phyloP scores from a whole-genome alignment of 2,329 filamentous ascomycete genomes.

The Ilyonectria sp. region DNA sequence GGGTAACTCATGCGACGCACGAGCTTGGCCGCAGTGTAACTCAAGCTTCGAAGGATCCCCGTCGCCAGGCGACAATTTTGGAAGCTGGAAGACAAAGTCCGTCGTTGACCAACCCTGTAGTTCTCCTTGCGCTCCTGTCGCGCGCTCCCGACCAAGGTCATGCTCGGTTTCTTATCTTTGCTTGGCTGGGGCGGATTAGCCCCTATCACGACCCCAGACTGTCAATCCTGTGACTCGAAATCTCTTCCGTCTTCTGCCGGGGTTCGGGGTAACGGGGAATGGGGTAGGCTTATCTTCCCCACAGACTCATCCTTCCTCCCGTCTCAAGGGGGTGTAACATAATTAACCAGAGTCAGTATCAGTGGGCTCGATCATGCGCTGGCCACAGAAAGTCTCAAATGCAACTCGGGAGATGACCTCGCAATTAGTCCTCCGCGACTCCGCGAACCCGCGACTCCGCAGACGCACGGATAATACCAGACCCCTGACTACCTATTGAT shows the following conservation, averaged over 20 bases:
- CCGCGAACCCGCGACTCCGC: conserved; percentile 26
- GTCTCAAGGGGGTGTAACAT: conserved; percentile 21
- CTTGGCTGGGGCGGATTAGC: conserved; percentile 18
- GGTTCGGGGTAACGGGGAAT: conserved; percentile 36
- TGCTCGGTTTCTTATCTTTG: conserved; percentile 42
- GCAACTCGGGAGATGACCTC: conserved; percentile 5
- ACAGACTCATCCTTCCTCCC: conserved; percentile 38
- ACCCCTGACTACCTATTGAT: conserved; percentile 14
- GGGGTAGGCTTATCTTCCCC: conserved; percentile 48
- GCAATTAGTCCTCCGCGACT: conserved; percentile 10
- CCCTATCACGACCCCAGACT: conserved; percentile 45
- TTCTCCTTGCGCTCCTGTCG: conserved; percentile 21
- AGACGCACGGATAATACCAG: conserved; percentile 25
- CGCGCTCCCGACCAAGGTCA: conserved; percentile 18
- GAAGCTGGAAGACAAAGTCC: conserved; percentile 24
- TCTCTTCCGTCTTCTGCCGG: conserved; percentile 40
- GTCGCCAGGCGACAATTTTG: conserved; percentile 22
- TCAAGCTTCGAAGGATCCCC: conserved; percentile 20
- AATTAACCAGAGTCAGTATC: conserved; percentile 19
- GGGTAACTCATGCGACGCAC: conserved; percentile 36
- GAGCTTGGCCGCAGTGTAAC: conserved; percentile 32
- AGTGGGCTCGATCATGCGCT: conserved; percentile 22
- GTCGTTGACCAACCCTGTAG: conserved; percentile 22
- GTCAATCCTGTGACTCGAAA: conserved; percentile 43
- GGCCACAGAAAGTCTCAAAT: conserved; percentile 11